Conservation (phyloP, 495 filamentous ascomycete species). For the Copromyces sp. region DNA sequence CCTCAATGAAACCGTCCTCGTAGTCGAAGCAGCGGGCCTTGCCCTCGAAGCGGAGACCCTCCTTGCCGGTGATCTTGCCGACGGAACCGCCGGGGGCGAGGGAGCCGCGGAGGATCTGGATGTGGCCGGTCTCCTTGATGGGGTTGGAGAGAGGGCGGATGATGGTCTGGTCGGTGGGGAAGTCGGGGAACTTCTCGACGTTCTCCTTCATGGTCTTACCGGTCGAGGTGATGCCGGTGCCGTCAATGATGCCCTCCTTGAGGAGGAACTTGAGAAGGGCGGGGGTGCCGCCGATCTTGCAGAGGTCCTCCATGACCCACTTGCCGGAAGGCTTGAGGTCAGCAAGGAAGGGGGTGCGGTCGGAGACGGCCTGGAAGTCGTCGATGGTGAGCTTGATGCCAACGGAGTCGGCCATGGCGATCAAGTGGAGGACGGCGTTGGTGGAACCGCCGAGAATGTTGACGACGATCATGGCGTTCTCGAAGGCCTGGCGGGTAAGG, state of each 20-base stretch:
- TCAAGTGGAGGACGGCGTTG: constrained; percentile 92
- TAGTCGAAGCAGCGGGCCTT: constrained; percentile 81
- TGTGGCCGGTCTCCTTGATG: constrained; percentile 89
- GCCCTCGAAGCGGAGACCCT: constrained; percentile 79
- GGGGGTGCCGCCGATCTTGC: constrained; percentile 85
- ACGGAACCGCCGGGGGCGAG: constrained; percentile 87
- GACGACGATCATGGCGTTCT: constrained; percentile 92
- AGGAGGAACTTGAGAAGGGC: constrained; percentile 85
- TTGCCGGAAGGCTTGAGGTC: constrained; percentile 97
- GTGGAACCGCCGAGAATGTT: constrained; percentile 95
- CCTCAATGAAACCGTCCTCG: constrained; percentile 69
- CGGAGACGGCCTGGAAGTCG: constrained; percentile 91
- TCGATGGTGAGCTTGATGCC: constrained; percentile 92
- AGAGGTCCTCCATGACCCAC: constrained; percentile 89
- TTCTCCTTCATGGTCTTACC: constrained; percentile 92
- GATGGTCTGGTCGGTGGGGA: constrained; percentile 78
- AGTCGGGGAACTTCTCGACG: constrained; percentile 62
- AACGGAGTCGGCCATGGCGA: constrained; percentile 91
- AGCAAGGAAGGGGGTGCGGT: constrained; percentile 85
- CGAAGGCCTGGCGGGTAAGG: constrained; percentile 82
- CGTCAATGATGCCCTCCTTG: constrained; percentile 80
- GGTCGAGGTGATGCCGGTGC: constrained; percentile 83
- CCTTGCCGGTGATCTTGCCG: constrained; percentile 98
- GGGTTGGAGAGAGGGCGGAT: constrained; percentile 87
- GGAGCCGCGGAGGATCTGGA: constrained; percentile 89